These are phyloP conservation scores for Cryptosporidium parvum DNA, from an alignment of 169 alveolate species.

Conservation along the genomic window DNA sequence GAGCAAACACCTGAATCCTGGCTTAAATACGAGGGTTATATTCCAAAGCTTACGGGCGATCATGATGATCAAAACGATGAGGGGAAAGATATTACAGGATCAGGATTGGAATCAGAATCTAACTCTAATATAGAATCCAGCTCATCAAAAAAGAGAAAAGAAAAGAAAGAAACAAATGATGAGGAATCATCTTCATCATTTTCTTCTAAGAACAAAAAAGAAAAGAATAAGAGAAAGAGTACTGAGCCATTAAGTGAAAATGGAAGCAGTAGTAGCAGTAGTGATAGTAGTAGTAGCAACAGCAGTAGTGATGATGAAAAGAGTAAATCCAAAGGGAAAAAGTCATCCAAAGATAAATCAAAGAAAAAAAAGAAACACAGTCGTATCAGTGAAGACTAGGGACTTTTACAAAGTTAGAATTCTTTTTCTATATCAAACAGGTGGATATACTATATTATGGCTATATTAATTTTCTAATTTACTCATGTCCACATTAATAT, in stretches of 20 bases:
- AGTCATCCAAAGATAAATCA: conserved; percentile 42
- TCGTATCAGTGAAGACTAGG: background rate
- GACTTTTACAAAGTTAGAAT: background rate
- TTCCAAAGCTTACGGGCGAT: conserved; percentile 86
- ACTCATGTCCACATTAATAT: background rate
- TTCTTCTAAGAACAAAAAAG: background rate
- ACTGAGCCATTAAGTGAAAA: conserved; percentile 1
- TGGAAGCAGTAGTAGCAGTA: conserved; percentile 2
- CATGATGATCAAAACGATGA: conserved; percentile 74
- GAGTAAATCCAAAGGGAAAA: background rate
- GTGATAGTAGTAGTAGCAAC: background rate
- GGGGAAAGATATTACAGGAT: background rate
- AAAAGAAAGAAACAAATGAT: background rate
- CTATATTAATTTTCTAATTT: background rate
- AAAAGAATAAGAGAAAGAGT: conserved; percentile 33
- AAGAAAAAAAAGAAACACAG: conserved; percentile 51
- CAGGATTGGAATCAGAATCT: background rate
- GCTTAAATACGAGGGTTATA: conserved; percentile 89
- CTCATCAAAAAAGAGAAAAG: background rate
- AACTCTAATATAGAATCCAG: background rate
- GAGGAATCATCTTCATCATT: background rate
- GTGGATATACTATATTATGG: conserved; percentile 14
- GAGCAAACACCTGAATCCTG: conserved; percentile 95
- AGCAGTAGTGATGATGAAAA: background rate
- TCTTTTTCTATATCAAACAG: background rate